These are phyloP conservation scores for Paecilomyces niveus DNA, from an alignment of 2,329 filamentous ascomycete species.

Conservation along the genomic window DNA sequence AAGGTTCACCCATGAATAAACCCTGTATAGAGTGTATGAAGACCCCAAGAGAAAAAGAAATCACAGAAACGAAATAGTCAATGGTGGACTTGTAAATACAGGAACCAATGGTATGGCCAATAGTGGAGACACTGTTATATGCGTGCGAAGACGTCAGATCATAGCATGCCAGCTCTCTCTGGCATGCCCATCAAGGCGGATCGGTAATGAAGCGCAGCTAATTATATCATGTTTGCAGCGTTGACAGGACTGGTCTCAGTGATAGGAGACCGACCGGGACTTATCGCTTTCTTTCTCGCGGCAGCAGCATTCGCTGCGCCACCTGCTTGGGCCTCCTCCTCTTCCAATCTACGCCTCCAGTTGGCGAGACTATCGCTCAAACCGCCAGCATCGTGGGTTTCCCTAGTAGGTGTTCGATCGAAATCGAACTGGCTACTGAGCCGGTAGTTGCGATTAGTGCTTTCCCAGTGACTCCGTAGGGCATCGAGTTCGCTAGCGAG, in stretches of 20 bases:
- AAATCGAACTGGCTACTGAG: constrained; percentile 86
- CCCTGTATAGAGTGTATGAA: not conserved
- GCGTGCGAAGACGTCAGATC: not conserved
- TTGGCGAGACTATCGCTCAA: constrained; percentile 68
- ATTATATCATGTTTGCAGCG: constrained; percentile 29
- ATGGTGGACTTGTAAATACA: not conserved
- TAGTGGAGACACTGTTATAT: not conserved
- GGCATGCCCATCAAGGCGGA: not conserved
- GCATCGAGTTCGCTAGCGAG: constrained; percentile 89
- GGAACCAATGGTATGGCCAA: not conserved
- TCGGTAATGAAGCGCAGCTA: constrained; percentile 6
- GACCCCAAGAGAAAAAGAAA: not conserved
- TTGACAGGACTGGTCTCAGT: constrained; percentile 1
- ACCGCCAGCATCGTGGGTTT: constrained; percentile 29
- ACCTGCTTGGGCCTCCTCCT: constrained; percentile 37
- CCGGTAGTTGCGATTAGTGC: constrained; percentile 89
- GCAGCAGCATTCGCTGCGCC: constrained; percentile 10
- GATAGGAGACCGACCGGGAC: not conserved
- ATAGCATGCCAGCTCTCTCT: not conserved
- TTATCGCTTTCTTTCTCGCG: constrained; percentile 19
- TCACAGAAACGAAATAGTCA: constrained; percentile 4
- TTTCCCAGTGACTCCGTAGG: constrained; percentile 87
- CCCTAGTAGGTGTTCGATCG: constrained; percentile 51
- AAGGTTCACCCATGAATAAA: not conserved
- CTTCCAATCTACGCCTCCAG: constrained; percentile 72